Base-by-base conservation (phyloP, 1,284 basidiomycete genomes). In the Microbotryum saponariae region DNA sequence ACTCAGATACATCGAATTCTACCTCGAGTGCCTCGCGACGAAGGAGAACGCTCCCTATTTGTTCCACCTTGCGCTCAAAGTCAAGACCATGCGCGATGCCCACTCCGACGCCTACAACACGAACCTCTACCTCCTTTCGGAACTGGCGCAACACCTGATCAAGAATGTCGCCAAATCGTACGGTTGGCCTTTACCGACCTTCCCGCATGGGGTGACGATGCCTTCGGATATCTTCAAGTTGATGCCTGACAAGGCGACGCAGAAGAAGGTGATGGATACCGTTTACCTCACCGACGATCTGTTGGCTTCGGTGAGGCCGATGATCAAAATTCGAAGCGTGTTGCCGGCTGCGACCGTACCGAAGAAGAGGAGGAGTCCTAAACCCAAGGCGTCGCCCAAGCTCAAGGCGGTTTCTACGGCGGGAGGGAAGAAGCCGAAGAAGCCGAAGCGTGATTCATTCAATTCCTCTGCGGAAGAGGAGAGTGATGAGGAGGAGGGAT, bases 91-190 rank as follows among this genome's bases (percentile, higher is more conserved):
- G 5, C 81, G 86, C 8, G 92, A 96, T 73, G 78, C 82, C 0
- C 82, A 85, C 56, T 83, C 83, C 5, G 80, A 84, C 67, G 75
- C 78, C 6, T 80, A 81, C 64, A 87, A 83, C 75, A 84, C 88
- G 89, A 88, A 89, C 72, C 78, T 99, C 33, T 97, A 96, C 73
- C 82, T 85, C n/a, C 79, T 91, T 54, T 85, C 86, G 66, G 96
- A 98, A 72, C 79, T 98, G 6, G 85, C 92, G 0, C 89, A 96
- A 75, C 83, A 90, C 65, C 78, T 96, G 44, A 88, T 97, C 74
- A 88, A 86, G 71, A 77, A 78, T 1, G 81, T 83, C 23, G 86
- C 89, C 0, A 80, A 83, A 42, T 67, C 77, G 4, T 81, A 86
- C 54, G 81, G 81, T 4, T 97, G 93, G 91, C 82, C 81, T 3